Percentiles rank a stretch among this genome's conserved stretches.
Conservation (phyloP, 352 stramenopile species). For the Thraustochytrium sp. region DNA sequence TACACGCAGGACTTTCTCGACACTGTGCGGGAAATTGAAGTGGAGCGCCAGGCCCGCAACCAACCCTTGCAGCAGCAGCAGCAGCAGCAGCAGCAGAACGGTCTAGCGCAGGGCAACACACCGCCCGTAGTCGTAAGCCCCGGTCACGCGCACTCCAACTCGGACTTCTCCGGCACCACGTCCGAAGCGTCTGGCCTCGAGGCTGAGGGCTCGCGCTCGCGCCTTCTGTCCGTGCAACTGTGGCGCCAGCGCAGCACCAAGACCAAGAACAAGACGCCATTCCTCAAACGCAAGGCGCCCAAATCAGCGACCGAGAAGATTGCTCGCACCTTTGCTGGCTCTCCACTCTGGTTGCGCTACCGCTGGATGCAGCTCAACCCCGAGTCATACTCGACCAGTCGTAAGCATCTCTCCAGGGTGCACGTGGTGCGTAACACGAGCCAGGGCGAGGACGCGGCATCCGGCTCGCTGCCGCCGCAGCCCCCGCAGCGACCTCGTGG, state of each 20-base stretch:
- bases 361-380: constrained; percentile 40
- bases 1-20: constrained; percentile 36
- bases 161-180: background rate
- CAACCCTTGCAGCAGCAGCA: too few species aligned
- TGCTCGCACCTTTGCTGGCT: constrained; percentile 21
- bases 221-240: background rate
- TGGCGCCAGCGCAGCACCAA: too few species aligned
- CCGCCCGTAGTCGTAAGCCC: too few species aligned
- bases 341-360: constrained; percentile 27
- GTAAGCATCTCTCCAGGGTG: background rate
- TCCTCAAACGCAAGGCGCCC: background rate
- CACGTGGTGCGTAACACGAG: background rate
- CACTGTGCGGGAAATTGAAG: constrained; percentile 13
- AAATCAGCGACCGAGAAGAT: background rate
- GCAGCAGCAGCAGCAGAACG: too few species aligned
- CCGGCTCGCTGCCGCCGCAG: background rate
- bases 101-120: too few species aligned
- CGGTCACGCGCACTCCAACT: background rate
- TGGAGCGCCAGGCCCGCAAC: background rate
- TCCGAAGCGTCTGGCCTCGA: background rate
- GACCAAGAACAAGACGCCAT: background rate
- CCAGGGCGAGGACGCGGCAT: too few species aligned
- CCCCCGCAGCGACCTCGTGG: background rate
- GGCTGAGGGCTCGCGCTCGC: background rate
- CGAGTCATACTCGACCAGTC: background rate